phyloP scores from a whole-genome alignment of 192 early-diverging fungal genomes.

The Linnemannia hyalina region DNA sequence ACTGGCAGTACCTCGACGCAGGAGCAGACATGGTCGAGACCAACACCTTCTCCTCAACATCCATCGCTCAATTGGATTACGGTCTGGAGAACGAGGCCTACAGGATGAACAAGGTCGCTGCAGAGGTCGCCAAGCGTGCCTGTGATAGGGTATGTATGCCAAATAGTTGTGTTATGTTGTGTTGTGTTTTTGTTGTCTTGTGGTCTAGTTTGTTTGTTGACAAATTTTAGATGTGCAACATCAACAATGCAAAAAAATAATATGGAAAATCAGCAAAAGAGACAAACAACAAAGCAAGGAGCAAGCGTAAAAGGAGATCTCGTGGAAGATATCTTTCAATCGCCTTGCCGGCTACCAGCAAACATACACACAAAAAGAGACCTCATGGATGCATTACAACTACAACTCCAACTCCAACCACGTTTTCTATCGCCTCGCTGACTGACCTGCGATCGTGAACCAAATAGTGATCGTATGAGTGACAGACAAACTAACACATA shows the following conservation, averaged over 20 bases:
- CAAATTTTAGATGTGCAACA: background rate
- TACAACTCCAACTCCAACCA: no score
- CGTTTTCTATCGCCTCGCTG: no score
- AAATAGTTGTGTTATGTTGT: background rate
- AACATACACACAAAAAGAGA: no score
- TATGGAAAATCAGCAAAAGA: background rate
- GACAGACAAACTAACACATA: background rate
- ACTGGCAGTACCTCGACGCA: constrained; percentile 90
- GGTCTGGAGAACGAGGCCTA: constrained; percentile 87
- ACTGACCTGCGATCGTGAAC: no score
- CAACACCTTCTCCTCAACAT: constrained; percentile 95
- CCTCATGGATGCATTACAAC: no score
- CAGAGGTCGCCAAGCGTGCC: constrained; percentile 87
- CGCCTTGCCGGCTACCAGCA: no score
- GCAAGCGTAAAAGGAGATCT: background rate
- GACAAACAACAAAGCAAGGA: background rate
- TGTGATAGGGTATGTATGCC: constrained; percentile 72
- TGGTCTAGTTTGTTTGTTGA: background rate
- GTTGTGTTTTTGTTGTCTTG: background rate
- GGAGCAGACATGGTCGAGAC: constrained; percentile 96
- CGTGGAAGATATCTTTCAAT: no score
- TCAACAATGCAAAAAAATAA: background rate
- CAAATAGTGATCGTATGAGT: no score
- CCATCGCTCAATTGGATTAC: constrained; percentile 95
- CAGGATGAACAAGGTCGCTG: constrained; percentile 92